These are phyloP conservation scores for Flaveria bidentis DNA, from an alignment of 129 eudicot species.

Conservation along the genomic window DNA sequence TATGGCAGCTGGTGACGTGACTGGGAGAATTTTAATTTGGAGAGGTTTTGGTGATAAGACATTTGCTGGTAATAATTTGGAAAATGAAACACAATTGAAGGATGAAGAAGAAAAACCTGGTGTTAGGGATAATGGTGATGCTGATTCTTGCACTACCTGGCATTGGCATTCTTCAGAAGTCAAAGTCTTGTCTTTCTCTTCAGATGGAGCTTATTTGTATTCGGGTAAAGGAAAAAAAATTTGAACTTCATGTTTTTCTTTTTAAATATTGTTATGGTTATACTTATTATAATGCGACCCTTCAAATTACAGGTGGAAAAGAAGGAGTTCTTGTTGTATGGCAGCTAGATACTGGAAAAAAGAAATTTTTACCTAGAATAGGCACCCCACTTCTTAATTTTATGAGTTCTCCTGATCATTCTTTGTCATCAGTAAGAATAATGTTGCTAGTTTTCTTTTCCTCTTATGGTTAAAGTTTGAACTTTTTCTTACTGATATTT, in stretches of 20 bases:
- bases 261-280: background rate
- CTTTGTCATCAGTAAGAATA: conserved; percentile 70
- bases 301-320: conserved; percentile 61
- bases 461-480: conserved; percentile 3
- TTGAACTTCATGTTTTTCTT: background rate
- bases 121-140: conserved; percentile 75
- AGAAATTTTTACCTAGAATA: conserved; percentile 75
- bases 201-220: conserved; percentile 94
- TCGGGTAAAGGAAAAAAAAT: conserved; percentile 53
- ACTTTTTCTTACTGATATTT: conserved; percentile 19
- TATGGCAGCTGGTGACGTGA: conserved; percentile 90
- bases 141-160: conserved; percentile 91
- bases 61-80: conserved; percentile 37
- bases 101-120: conserved; percentile 79
- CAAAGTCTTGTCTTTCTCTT: conserved; percentile 72
- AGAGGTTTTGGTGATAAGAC: conserved; percentile 69
- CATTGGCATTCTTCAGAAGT: conserved; percentile 98
- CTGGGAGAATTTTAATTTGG: conserved; percentile 92
- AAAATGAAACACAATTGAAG: conserved; percentile 32
- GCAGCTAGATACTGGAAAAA: conserved; percentile 95
- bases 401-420: conserved; percentile 64
- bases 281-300: background rate
- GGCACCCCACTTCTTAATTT: conserved; percentile 77
- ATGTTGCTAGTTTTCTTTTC: conserved; percentile 1
- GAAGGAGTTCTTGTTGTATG: conserved; percentile 96